A percentile compares a stretch with the other conserved stretches of the same genome.
Evolutionary conservation across 2,329 filamentous ascomycete species (phyloP).

Genomic region (Colletotrichum scovillei): DNA sequence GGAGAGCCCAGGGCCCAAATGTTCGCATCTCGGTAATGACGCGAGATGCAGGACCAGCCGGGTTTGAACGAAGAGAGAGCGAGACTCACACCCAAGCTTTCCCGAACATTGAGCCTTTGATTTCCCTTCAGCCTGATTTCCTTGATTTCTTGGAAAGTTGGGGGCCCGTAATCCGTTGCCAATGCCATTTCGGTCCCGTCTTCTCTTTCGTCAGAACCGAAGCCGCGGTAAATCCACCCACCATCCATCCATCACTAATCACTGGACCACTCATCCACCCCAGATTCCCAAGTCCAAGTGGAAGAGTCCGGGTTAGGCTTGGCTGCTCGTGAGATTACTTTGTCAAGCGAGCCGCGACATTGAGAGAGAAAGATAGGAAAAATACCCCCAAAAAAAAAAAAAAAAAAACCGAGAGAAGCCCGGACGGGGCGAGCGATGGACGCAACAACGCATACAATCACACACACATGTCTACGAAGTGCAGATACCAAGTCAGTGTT

Average conservation of each 20-base stretch:
- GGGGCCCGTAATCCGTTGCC: background rate
- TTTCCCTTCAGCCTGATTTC: background rate
- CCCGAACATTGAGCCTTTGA: background rate
- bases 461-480: too few species aligned
- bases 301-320: background rate
- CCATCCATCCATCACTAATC: background rate
- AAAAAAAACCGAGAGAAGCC: background rate
- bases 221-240: background rate
- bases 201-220: background rate
- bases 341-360: background rate
- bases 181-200: constrained; percentile 12
- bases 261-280: background rate
- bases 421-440: background rate
- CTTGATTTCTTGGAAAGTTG: background rate
- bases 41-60: constrained; percentile 8
- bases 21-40: constrained; percentile 12
- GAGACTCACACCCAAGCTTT: background rate
- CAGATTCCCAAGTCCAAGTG: background rate
- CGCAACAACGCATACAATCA: too few species aligned
- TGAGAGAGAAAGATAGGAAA: background rate
- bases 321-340: background rate
- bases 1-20: background rate
- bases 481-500: too few species aligned
- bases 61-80: background rate
- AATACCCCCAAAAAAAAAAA: background rate